These are phyloP conservation scores for Canna indica DNA, from an alignment of 176 grass and related monocot genomes.

Conservation along the genomic window DNA sequence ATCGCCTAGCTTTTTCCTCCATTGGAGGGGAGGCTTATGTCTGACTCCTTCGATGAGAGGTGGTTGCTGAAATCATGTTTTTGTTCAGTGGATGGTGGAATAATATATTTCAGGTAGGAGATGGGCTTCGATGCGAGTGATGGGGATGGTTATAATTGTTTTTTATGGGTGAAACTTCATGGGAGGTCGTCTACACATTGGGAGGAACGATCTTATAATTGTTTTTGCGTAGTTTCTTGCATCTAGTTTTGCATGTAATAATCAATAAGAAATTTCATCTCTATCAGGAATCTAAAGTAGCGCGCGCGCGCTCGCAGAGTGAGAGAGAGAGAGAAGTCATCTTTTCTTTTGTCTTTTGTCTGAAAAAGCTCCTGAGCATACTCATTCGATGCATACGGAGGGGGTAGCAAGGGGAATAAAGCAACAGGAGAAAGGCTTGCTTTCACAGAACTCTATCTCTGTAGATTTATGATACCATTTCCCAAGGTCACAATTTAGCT, in stretches of 20 bases:
- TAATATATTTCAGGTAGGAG: background rate
- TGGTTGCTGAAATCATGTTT: background rate
- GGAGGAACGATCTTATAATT: background rate
- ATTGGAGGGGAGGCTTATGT: conserved; percentile 1
- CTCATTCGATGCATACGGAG: conserved; percentile 13
- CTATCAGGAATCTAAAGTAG: too few species aligned
- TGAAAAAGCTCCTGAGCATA: conserved; percentile 14
- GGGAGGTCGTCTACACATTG: background rate
- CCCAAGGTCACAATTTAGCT: background rate
- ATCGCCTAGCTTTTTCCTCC: background rate
- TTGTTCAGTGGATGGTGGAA: background rate
- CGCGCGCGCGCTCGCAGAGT: too few species aligned
- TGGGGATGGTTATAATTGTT: conserved; percentile 3
- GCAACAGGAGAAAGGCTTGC: background rate
- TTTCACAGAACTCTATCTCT: conserved; percentile 1
- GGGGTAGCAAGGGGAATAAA: conserved; percentile 21
- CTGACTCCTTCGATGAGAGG: too few species aligned
- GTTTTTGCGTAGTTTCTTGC: background rate
- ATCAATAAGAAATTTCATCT: too few species aligned
- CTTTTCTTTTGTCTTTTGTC: too few species aligned
- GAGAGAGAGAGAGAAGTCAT: too few species aligned
- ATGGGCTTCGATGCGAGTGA: too few species aligned
- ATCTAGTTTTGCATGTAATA: too few species aligned
- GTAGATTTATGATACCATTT: background rate
- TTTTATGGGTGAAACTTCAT: conserved; percentile 11